These are phyloP conservation scores for Paramecium sexaurelia DNA, from an alignment of 73 alveolate species.

Conservation along the genomic window DNA sequence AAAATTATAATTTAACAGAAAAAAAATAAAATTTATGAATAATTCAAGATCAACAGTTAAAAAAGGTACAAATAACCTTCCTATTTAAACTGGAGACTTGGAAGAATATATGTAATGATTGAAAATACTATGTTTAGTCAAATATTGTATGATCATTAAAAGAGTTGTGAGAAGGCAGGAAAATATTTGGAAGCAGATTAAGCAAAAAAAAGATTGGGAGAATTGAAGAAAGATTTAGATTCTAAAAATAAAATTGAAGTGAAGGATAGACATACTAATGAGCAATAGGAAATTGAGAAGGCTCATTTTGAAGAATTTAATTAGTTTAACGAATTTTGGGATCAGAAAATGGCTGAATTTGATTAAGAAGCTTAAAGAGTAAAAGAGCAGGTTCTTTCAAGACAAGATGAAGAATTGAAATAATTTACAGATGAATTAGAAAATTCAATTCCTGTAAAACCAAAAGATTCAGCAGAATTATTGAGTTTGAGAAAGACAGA, in stretches of 20 bases:
- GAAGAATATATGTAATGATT: slow-evolving; percentile 46
- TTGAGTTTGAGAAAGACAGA: slow-evolving; percentile 65
- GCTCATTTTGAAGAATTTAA: slow-evolving; percentile 70
- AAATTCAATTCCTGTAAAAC: slow-evolving; percentile 52
- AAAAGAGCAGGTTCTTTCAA: slow-evolving; percentile 10
- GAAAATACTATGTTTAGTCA: neutral
- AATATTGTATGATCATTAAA: slow-evolving; percentile 58
- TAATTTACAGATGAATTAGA: slow-evolving; percentile 63
- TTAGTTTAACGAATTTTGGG: slow-evolving; percentile 71
- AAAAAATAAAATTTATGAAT: neutral
- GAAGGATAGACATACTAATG: slow-evolving; percentile 59
- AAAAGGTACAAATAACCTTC: slow-evolving; percentile 9
- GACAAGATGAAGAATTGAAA: slow-evolving; percentile 65
- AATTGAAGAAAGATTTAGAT: slow-evolving; percentile 57
- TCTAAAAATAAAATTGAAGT: slow-evolving; percentile 58
- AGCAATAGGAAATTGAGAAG: slow-evolving; percentile 58
- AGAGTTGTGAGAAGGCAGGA: slow-evolving; percentile 68
- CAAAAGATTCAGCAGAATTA: slow-evolving; percentile 68
- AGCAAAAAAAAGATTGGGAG: slow-evolving; percentile 64
- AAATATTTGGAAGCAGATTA: slow-evolving; percentile 66
- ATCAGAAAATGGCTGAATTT: slow-evolving; percentile 69
- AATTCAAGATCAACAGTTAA: neutral
- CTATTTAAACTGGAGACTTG: slow-evolving; percentile 32
- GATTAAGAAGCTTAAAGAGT: slow-evolving; percentile 65
- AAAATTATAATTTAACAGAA: neutral